These are phyloP conservation scores for Solanum acaule DNA, from an alignment of 257 asterid species.

Conservation along the genomic window DNA sequence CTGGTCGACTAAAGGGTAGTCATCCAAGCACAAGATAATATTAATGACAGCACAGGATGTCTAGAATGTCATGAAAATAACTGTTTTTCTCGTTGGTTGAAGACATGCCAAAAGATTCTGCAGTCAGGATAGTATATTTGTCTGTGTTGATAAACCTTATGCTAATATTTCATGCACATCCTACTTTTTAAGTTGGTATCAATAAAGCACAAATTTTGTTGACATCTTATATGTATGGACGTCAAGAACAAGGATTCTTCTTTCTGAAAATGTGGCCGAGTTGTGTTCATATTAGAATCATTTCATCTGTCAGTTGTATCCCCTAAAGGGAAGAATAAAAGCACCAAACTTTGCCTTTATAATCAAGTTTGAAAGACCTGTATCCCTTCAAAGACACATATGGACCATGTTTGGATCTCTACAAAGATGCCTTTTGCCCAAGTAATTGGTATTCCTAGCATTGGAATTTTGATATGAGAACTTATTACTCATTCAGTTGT, in stretches of 20 bases:
- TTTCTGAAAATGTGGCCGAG: not conserved
- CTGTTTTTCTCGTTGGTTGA: not conserved
- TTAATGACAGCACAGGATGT: not conserved
- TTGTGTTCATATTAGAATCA: not conserved
- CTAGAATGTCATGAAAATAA: not conserved
- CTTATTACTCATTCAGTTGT: not conserved
- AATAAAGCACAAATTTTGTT: not conserved
- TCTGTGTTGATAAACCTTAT: not conserved
- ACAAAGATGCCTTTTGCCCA: not conserved
- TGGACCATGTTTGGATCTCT: not conserved
- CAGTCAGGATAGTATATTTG: not conserved
- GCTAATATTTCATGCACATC: not conserved
- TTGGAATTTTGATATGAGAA: not conserved
- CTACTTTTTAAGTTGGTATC: not conserved
- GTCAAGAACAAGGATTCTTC: not conserved
- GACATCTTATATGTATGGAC: not conserved
- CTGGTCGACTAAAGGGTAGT: not conserved
- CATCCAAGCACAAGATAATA: not conserved
- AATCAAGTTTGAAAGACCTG: not conserved
- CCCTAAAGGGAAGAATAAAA: not conserved
- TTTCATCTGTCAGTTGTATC: not conserved
- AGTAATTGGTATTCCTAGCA: not conserved
- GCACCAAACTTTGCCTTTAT: not conserved
- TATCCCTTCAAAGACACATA: not conserved
- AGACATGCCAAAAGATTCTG: not conserved